A percentile compares a stretch with the other conserved stretches of the same genome.
phyloP scores from a whole-genome alignment of 768 basidiomycete genomes.

The Pleurotus citrinopileatus region DNA sequence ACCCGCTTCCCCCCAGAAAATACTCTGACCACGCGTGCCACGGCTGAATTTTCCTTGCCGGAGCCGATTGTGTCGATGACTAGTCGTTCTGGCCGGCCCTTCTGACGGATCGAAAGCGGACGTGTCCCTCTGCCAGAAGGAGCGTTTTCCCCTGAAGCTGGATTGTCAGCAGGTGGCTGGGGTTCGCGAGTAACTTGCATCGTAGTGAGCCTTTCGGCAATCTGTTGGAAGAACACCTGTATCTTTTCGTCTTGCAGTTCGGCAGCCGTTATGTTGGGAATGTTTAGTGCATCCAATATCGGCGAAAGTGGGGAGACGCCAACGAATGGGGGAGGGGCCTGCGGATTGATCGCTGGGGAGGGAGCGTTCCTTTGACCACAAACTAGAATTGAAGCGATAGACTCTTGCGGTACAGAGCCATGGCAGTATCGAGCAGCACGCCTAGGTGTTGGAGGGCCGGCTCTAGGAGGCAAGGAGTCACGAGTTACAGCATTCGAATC shows the following conservation, averaged over 20 bases:
- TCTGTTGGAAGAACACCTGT: slow-evolving; percentile 83
- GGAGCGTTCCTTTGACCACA: background rate
- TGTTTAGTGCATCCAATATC: slow-evolving; percentile 21
- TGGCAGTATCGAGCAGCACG: slow-evolving; percentile 39
- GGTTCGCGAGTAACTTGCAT: slow-evolving; percentile 43
- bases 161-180: background rate
- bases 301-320: slow-evolving; percentile 23
- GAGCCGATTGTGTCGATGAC: slow-evolving; percentile 18
- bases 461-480: slow-evolving; percentile 47
- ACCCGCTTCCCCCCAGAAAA: slow-evolving; percentile 41
- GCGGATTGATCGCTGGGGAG: slow-evolving; percentile 15
- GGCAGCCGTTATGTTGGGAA: slow-evolving; percentile 57
- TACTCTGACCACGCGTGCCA: slow-evolving; percentile 31
- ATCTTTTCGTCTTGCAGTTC: slow-evolving; percentile 72
- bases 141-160: slow-evolving; percentile 4
- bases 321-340: slow-evolving; percentile 20
- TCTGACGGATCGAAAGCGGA: slow-evolving; percentile 45
- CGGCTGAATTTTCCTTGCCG: slow-evolving; percentile 59
- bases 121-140: slow-evolving; percentile 27
- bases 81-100: slow-evolving; percentile 23
- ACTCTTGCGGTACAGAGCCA: background rate
- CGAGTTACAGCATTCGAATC: slow-evolving; percentile 19
- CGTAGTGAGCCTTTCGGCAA: slow-evolving; percentile 74
- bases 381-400: background rate
- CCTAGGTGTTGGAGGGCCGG: slow-evolving; percentile 61